phyloP scores from a whole-genome alignment of 2,329 filamentous ascomycete species.

The Penicillium fuscoglaucum region DNA sequence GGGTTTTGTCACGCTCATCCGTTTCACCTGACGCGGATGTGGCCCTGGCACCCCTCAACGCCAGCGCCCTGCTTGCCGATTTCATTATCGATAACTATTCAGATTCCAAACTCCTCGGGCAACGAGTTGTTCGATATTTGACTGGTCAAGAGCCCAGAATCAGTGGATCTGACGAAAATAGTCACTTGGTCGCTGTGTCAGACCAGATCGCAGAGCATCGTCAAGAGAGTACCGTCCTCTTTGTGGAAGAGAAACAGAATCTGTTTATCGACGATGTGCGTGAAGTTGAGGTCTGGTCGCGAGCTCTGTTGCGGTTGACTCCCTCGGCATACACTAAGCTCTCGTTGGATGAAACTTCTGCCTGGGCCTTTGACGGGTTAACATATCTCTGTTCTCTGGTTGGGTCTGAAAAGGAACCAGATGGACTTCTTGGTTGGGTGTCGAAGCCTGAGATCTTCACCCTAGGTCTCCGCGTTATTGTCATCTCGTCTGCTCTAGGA shows the following conservation, averaged over 20 bases:
- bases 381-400: conserved; percentile 24
- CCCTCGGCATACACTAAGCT: conserved; percentile 24
- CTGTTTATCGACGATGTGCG: conserved; percentile 82
- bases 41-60: conserved; percentile 51
- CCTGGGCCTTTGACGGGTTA: conserved; percentile 39
- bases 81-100: conserved; percentile 40
- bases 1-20: conserved; percentile 37
- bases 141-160: conserved; percentile 33
- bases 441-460: conserved; percentile 66
- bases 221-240: conserved; percentile 57
- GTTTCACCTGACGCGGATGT: conserved; percentile 32
- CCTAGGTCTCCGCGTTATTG: conserved; percentile 43
- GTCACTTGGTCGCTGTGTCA: conserved; percentile 25
- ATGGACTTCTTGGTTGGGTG: conserved; percentile 72
- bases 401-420: conserved; percentile 40
- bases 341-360: conserved; percentile 23
- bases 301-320: conserved; percentile 46
- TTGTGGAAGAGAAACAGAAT: conserved; percentile 89
- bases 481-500: conserved; percentile 38
- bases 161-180: conserved; percentile 19
- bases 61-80: conserved; percentile 43
- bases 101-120: conserved; percentile 34
- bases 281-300: conserved; percentile 70
- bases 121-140: conserved; percentile 42
- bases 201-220: conserved; percentile 35